Percentiles rank a stretch among this genome's conserved stretches.
These are phyloP conservation scores for Citrus medica DNA, from an alignment of 345 rosid species.

Conservation along the genomic window DNA sequence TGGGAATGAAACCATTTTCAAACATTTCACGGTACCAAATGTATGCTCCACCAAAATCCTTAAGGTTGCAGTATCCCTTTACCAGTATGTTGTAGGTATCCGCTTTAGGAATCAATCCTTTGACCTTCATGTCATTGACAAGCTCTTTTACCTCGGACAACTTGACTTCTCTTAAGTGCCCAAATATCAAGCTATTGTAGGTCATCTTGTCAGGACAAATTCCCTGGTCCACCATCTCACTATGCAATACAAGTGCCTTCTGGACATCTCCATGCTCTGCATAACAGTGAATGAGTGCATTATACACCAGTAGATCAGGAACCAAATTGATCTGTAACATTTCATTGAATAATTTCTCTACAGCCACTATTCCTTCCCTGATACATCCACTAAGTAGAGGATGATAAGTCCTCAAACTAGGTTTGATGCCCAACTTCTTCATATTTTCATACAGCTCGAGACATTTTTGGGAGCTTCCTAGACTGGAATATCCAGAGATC, in stretches of 20 bases:
- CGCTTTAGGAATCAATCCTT: slow-evolving; percentile 48
- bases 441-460: slow-evolving; percentile 55
- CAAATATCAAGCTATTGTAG: slow-evolving; percentile 64
- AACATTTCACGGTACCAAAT: slow-evolving; percentile 73
- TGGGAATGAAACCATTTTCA: slow-evolving; percentile 44
- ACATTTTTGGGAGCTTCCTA: slow-evolving; percentile 52
- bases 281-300: slow-evolving; percentile 50
- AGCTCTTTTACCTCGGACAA: slow-evolving; percentile 35
- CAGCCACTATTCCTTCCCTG: slow-evolving; percentile 41
- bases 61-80: slow-evolving; percentile 50
- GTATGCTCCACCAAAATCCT: slow-evolving; percentile 56
- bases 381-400: slow-evolving; percentile 49
- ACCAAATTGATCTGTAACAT: slow-evolving; percentile 43
- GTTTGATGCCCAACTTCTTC: slow-evolving; percentile 57
- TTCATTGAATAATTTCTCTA: slow-evolving; percentile 51
- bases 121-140: slow-evolving; percentile 52
- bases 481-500: slow-evolving; percentile 56
- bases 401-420: slow-evolving; percentile 56
- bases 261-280: slow-evolving; percentile 46
- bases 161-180: slow-evolving; percentile 46
- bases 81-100: slow-evolving; percentile 68
- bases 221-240: slow-evolving; percentile 51
- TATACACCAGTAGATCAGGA: slow-evolving; percentile 59
- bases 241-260: slow-evolving; percentile 44
- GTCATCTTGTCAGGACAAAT: slow-evolving; percentile 55